Base-by-base conservation (phyloP, 139 green algal genomes). In the Pedinophyceae sp. region DNA sequence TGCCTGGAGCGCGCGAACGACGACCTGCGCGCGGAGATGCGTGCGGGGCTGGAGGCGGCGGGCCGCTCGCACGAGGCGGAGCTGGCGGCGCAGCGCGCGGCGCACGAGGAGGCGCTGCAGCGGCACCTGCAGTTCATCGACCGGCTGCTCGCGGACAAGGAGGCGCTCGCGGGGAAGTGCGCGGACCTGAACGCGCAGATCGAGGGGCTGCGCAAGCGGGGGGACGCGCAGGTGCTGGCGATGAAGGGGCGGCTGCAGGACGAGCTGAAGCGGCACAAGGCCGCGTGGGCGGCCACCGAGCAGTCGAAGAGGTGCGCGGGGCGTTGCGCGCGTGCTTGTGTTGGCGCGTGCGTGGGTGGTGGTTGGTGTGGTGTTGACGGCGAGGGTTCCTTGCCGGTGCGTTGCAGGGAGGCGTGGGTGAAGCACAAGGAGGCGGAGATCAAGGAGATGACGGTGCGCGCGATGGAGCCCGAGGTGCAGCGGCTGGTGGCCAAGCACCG, bases 71-170 rank as follows among this genome's bases (percentile, higher is more conserved):
- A n/a, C n/a, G n/a, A n/a, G n/a, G n/a, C n/a, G n/a, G n/a, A n/a
- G n/a, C n/a, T n/a, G 10, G 34, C 7, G 10, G 57, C 53, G 15
- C 59, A 66, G 46, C 66, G 62, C 2, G 27, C 20, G 10, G 69
- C 77, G 52, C 55, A 66, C 41, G 63, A 74, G 62, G 65, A 39
- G 24, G 61, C 61, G 3, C 45, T 77, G 17, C 54, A 59, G 4
- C 57, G 73, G 7, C 73, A 80, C 51, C 57, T 80, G 55, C 64
- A 56, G 20, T 75, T 80, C 47, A 72, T 80, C 45, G 72, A 78
- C 59, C 46, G 59, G 5, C 51, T 80, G 18, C 61, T 80, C 50
- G 73, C 59, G 13, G 73, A 80, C 53, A 80, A 80, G 53, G 69
- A 75, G 24, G 57, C 64, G 34, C 60, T 80, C 10, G 1, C 46